A percentile compares a stretch with the other conserved stretches of the same genome.
Evolutionary conservation across 1,284 basidiomycete genomes (phyloP).

Genomic region (Ceratorhiza oryzae-sativae): DNA sequence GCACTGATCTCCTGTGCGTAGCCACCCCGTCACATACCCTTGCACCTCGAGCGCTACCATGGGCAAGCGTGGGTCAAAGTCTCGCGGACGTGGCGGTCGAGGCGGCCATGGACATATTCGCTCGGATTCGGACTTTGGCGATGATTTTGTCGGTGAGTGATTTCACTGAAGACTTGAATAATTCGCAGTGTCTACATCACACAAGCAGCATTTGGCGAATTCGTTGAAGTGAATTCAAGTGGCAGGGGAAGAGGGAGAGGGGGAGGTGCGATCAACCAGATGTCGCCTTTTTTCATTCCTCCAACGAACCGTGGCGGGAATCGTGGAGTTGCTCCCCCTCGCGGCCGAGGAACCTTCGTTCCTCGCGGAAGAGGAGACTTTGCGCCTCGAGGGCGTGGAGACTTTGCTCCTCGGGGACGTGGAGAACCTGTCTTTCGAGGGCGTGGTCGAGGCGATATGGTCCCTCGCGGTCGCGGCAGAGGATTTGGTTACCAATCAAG

Average conservation of each 20-base stretch:
- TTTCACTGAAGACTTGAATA: not conserved
- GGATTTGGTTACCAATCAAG: constrained; percentile 15
- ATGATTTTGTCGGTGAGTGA: constrained; percentile 27
- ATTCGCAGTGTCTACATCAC: not conserved
- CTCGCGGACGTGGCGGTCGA: constrained; percentile 31
- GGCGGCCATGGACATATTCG: not conserved
- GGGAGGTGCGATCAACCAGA: constrained; percentile 1
- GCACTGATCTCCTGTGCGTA: constrained; percentile 13
- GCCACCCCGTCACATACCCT: constrained; percentile 34
- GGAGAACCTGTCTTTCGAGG: constrained; percentile 1
- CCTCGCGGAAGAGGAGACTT: constrained; percentile 32
- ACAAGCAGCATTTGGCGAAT: not conserved
- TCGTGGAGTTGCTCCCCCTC: constrained; percentile 23
- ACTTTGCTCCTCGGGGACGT: not conserved
- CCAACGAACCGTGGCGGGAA: not conserved
- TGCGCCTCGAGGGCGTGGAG: constrained; percentile 28
- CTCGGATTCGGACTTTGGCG: constrained; percentile 17
- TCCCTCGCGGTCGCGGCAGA: constrained; percentile 19
- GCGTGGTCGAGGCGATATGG: not conserved
- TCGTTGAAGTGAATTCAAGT: not conserved
- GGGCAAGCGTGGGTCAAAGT: constrained; percentile 21
- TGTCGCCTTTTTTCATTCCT: constrained; percentile 25
- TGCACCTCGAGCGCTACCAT: constrained; percentile 17
- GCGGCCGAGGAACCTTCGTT: constrained; percentile 11
- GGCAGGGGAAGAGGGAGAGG: constrained; percentile 18